phyloP scores from a whole-genome alignment of 2,329 filamentous ascomycete genomes.

The Capronia epimyces region DNA sequence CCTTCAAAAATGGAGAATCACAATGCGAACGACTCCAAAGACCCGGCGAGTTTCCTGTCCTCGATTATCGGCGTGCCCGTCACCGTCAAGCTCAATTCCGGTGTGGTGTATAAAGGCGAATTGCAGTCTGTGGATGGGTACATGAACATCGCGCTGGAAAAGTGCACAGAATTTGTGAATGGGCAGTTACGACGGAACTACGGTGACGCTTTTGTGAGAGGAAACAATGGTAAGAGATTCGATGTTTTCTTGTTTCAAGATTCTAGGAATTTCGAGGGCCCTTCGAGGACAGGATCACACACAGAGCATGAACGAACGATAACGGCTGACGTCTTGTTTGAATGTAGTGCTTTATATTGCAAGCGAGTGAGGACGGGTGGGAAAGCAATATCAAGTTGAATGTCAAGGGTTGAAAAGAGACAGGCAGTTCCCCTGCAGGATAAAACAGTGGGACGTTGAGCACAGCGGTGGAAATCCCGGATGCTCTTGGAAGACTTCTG shows the following conservation, averaged over 20 bases:
- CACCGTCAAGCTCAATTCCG: constrained; percentile 97
- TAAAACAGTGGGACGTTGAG: not conserved
- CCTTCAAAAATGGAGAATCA: constrained; percentile 16
- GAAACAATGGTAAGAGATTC: constrained; percentile 73
- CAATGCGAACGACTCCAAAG: constrained; percentile 48
- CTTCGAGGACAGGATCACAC: not conserved
- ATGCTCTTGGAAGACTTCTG: too few species aligned
- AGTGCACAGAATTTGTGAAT: constrained; percentile 86
- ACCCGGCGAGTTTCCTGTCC: constrained; percentile 86
- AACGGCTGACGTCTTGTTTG: not conserved
- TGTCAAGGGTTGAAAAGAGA: not conserved
- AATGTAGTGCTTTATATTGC: constrained; percentile 27
- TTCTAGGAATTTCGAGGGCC: not conserved
- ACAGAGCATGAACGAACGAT: not conserved
- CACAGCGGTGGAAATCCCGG: too few species aligned
- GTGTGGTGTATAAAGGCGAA: constrained; percentile 95
- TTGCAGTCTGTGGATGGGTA: constrained; percentile 96
- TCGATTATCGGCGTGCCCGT: constrained; percentile 93
- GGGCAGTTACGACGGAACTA: constrained; percentile 76
- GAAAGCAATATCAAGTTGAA: not conserved
- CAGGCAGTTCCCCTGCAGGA: not conserved
- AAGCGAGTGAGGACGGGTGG: constrained; percentile 17
- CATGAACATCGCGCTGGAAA: constrained; percentile 98
- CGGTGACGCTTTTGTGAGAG: constrained; percentile 90
- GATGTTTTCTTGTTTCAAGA: not conserved